phyloP scores from a whole-genome alignment of 306 rosid species.

The Quercus cerris region DNA sequence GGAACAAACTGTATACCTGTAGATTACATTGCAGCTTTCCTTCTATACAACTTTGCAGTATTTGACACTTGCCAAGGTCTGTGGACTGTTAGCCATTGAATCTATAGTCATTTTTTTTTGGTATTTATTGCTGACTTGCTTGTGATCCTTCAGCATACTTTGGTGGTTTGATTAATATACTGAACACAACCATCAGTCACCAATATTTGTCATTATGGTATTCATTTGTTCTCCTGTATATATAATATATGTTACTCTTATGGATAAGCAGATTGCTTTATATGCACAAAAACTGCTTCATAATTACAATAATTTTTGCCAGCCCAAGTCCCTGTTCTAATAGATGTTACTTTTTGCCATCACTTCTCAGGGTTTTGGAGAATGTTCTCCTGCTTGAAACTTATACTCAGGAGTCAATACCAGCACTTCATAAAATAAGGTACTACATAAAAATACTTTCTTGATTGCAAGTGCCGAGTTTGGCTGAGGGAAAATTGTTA shows the following conservation, averaged over 20 bases:
- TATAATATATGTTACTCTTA: not conserved
- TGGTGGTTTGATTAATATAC: no score
- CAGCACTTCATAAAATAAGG: slow-evolving; percentile 90
- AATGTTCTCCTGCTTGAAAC: slow-evolving; percentile 69
- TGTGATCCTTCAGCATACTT: no score
- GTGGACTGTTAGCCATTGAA: no score
- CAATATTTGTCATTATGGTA: not conserved
- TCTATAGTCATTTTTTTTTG: no score
- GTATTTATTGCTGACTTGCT: no score
- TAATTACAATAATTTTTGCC: not conserved
- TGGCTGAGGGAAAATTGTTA: slow-evolving; percentile 1
- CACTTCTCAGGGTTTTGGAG: slow-evolving; percentile 67
- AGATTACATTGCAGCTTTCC: no score
- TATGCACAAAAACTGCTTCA: not conserved
- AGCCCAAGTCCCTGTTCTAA: not conserved
- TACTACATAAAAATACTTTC: slow-evolving; percentile 5
- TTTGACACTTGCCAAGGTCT: no score
- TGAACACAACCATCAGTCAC: not conserved
- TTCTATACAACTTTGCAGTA: no score
- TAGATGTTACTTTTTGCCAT: not conserved
- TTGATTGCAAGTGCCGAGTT: slow-evolving; percentile 13
- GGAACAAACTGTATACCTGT: no score
- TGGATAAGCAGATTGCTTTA: not conserved
- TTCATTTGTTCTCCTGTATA: not conserved
- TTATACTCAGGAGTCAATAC: slow-evolving; percentile 77